Percentiles rank a stretch among this genome's conserved stretches.
These are phyloP conservation scores for Fonsecaea monophora DNA, from an alignment of 2,329 filamentous ascomycete species.

Conservation along the genomic window DNA sequence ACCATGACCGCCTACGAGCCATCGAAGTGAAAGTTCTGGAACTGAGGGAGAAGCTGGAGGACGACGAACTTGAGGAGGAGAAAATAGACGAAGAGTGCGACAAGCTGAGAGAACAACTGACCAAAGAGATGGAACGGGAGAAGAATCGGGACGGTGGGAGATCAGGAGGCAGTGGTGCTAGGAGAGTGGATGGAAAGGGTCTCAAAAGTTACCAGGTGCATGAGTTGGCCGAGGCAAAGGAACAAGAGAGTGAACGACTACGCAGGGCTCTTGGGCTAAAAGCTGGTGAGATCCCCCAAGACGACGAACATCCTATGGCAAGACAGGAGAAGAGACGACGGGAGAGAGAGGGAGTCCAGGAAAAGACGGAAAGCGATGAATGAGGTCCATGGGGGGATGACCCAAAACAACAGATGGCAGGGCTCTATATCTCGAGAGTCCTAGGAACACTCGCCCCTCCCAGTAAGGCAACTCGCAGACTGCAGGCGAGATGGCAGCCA, in stretches of 20 bases:
- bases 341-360: slow-evolving; percentile 45
- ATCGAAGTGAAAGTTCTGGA: slow-evolving; percentile 95
- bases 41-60: slow-evolving; percentile 86
- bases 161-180: slow-evolving; percentile 45
- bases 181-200: slow-evolving; percentile 51
- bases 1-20: slow-evolving; percentile 89
- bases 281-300: slow-evolving; percentile 61
- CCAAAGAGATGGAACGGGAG: slow-evolving; percentile 59
- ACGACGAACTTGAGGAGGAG: slow-evolving; percentile 78
- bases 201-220: slow-evolving; percentile 95
- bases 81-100: slow-evolving; percentile 83
- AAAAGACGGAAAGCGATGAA: slow-evolving; percentile 49
- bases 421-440: not conserved
- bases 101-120: slow-evolving; percentile 68
- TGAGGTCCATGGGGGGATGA: not conserved
- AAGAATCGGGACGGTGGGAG: slow-evolving; percentile 41
- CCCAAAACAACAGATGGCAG: not conserved
- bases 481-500: not conserved
- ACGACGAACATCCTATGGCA: slow-evolving; percentile 51
- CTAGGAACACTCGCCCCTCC: not conserved
- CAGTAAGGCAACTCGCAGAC: not conserved
- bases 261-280: slow-evolving; percentile 85
- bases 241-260: slow-evolving; percentile 89
- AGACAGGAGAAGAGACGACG: slow-evolving; percentile 53
- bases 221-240: slow-evolving; percentile 94